Percentiles rank a stretch among this genome's conserved stretches.
Evolutionary conservation across 176 grass and related monocot species (phyloP).

Genomic region (Aegilops umbellulata): DNA sequence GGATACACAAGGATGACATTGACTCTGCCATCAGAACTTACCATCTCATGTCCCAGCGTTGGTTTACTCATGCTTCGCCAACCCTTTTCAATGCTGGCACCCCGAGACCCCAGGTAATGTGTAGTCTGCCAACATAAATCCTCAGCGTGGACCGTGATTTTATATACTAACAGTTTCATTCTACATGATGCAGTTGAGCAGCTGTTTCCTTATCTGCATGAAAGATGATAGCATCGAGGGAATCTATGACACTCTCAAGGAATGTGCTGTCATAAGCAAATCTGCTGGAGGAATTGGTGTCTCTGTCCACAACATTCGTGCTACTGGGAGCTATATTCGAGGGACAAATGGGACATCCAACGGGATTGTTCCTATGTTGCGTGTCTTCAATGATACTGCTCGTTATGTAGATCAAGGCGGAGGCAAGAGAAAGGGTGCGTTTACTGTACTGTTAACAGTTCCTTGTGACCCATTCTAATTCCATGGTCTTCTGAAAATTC

Average conservation of each 20-base stretch:
- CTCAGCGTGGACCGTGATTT: neutral
- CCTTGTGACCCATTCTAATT: neutral
- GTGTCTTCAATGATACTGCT: conserved; percentile 94
- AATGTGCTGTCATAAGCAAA: conserved; percentile 95
- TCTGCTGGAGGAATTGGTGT: conserved; percentile 97
- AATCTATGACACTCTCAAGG: conserved; percentile 94
- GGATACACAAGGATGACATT: conserved; percentile 94
- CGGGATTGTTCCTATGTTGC: conserved; percentile 94
- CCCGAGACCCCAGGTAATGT: conserved; percentile 72
- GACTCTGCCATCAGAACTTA: conserved; percentile 78
- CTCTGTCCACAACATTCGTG: conserved; percentile 82
- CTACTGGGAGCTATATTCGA: conserved; percentile 84
- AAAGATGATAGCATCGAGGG: conserved; percentile 98
- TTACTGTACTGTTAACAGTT: neutral
- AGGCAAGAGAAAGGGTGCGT: conserved; percentile 90
- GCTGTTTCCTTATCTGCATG: conserved; percentile 97
- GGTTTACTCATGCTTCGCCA: conserved; percentile 95
- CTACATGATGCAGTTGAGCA: conserved; percentile 62
- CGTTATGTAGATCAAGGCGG: conserved; percentile 99
- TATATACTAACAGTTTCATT: conserved; percentile 14
- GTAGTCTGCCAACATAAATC: neutral
- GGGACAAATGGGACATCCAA: conserved; percentile 94
- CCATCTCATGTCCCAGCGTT: conserved; percentile 93
- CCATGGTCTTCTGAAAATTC: neutral
- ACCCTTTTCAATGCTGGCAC: conserved; percentile 96